These are phyloP conservation scores for Tillandsia leiboldiana DNA, from an alignment of 176 grass and related monocot species.

Conservation along the genomic window DNA sequence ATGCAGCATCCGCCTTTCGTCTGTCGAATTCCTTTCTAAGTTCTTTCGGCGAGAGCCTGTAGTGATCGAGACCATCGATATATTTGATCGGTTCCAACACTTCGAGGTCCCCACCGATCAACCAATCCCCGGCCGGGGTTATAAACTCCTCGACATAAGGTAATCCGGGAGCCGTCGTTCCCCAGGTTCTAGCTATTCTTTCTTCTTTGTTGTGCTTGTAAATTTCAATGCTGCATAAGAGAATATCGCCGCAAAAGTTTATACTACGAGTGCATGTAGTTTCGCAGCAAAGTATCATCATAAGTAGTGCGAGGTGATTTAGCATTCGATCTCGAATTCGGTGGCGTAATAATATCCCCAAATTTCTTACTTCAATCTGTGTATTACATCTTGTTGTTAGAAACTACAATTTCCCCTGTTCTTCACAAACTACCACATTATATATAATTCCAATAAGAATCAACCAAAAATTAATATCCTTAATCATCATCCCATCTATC, in stretches of 20 bases:
- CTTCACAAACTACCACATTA: too few species aligned
- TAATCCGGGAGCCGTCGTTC: constrained; percentile 67
- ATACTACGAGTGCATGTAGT: neutral
- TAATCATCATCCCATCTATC: too few species aligned
- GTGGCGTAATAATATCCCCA: too few species aligned
- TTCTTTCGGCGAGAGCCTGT: constrained; percentile 66
- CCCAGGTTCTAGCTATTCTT: constrained; percentile 86
- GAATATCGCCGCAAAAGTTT: neutral
- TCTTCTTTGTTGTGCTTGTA: constrained; percentile 98
- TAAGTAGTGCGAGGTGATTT: neutral
- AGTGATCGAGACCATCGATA: constrained; percentile 77
- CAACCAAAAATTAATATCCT: too few species aligned
- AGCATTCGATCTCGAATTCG: too few species aligned
- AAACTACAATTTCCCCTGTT: too few species aligned
- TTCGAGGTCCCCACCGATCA: constrained; percentile 88
- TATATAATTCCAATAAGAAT: too few species aligned
- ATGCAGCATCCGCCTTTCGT: constrained; percentile 72
- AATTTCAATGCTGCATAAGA: constrained; percentile 60
- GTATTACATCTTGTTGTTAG: too few species aligned
- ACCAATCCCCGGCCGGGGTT: constrained; percentile 57
- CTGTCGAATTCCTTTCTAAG: constrained; percentile 68
- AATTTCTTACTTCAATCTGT: too few species aligned
- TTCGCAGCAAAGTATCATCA: constrained; percentile 3
- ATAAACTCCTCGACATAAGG: constrained; percentile 88
- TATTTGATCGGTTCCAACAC: constrained; percentile 82